A percentile compares a stretch with the other conserved stretches of the same genome.
These are phyloP conservation scores for Pseudevernia furfuracea DNA, from an alignment of 495 filamentous ascomycete species.

Conservation along the genomic window DNA sequence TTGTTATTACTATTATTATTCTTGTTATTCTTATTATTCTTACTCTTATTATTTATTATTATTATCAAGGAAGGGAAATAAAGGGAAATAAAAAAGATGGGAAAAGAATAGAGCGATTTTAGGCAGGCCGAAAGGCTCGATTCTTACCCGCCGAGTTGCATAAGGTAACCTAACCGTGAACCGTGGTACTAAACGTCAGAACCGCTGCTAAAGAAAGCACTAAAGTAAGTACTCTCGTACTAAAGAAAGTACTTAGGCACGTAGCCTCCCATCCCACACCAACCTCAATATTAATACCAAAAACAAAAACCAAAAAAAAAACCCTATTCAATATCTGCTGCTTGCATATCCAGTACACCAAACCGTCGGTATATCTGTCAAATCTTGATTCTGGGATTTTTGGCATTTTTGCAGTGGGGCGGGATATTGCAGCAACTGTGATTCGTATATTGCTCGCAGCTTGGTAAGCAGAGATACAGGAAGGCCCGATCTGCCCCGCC, in stretches of 20 bases:
- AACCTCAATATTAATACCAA: not conserved
- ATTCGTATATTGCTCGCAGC: too few relatives aligned
- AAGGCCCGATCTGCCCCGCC: conserved; percentile 1
- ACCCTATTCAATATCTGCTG: too few relatives aligned
- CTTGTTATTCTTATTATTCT: too few relatives aligned
- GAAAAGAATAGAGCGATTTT: conserved; percentile 1
- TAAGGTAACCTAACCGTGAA: not conserved
- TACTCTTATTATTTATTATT: too few relatives aligned
- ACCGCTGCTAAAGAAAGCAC: not conserved
- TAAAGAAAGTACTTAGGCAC: not conserved
- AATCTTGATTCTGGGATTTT: not conserved
- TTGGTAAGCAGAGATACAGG: not conserved
- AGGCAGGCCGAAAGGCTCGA: not conserved
- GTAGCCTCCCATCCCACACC: not conserved
- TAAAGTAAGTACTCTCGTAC: too few relatives aligned
- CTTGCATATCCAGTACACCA: not conserved
- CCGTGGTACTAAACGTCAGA: conserved; percentile 4
- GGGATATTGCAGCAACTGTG: conserved; percentile 1
- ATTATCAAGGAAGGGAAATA: not conserved
- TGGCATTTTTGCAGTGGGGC: not conserved
- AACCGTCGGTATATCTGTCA: not conserved
- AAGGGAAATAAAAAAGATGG: not conserved
- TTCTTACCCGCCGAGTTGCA: not conserved
- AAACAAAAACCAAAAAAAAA: too few relatives aligned
- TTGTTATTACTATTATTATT: too few relatives aligned